A percentile compares a stretch with the other conserved stretches of the same genome.
Conservation (phyloP, 2,329 filamentous ascomycete genomes). For the Epichloe festucae region DNA sequence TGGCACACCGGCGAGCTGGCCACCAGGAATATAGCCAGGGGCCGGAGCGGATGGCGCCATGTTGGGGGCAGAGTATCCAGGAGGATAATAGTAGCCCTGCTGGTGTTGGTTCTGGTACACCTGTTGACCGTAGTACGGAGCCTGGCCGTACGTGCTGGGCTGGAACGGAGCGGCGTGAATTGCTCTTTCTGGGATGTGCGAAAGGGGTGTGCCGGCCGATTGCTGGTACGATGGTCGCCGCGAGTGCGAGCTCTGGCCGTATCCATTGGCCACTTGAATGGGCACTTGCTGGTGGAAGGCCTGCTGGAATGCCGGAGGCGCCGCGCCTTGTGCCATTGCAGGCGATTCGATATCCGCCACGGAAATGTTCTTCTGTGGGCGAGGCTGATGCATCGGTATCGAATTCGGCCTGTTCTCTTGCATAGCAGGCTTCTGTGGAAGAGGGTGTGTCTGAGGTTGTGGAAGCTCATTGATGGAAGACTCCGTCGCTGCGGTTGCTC, state of each 20-base stretch:
- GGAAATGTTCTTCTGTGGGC: constrained; percentile 87
- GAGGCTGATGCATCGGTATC: constrained; percentile 80
- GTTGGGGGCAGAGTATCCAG: constrained; percentile 33
- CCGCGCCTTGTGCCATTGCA: constrained; percentile 33
- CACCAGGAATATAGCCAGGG: constrained; percentile 43
- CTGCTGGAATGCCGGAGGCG: constrained; percentile 70
- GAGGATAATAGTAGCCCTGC: constrained; percentile 57
- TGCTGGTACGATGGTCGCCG: constrained; percentile 59
- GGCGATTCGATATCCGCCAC: constrained; percentile 87
- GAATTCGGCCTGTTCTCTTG: constrained; percentile 39
- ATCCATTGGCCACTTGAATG: constrained; percentile 48
- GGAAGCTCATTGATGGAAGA: constrained; percentile 38
- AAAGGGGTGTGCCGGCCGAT: constrained; percentile 67
- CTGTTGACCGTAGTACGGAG: constrained; percentile 45
- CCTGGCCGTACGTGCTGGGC: constrained; percentile 50
- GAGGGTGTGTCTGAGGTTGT: constrained; percentile 44
- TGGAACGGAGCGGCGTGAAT: constrained; percentile 88
- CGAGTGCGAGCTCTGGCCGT: constrained; percentile 46
- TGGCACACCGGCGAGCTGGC: constrained; percentile 31
- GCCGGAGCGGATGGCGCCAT: constrained; percentile 37
- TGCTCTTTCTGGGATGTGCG: constrained; percentile 83
- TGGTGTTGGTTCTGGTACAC: constrained; percentile 25
- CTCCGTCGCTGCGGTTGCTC: constrained; percentile 9
- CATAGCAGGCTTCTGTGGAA: constrained; percentile 44
- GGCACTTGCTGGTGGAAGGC: constrained; percentile 95